phyloP scores from a whole-genome alignment of 495 filamentous ascomycete genomes.

The Cercophora samala region DNA sequence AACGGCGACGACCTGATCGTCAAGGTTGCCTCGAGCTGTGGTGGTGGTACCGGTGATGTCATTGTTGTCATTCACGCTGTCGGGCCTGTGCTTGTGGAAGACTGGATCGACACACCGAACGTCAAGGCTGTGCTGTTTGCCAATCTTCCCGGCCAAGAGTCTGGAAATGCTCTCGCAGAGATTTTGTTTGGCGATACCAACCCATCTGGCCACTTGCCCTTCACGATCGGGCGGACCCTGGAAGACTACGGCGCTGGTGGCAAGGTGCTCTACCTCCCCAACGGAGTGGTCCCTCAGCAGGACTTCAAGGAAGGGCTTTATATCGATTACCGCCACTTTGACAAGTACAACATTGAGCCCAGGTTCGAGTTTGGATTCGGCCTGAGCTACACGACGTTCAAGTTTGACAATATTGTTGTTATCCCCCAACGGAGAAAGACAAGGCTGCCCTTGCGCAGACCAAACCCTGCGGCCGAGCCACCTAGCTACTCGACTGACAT shows the following conservation, averaged over 20 bases:
- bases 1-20: conserved; percentile 70
- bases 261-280: conserved; percentile 70
- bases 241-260: conserved; percentile 80
- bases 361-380: conserved; percentile 79
- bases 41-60: conserved; percentile 58
- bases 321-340: conserved; percentile 90
- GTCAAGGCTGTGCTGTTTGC: conserved; percentile 82
- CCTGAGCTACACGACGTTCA: conserved; percentile 76
- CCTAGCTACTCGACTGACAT: conserved; percentile 57
- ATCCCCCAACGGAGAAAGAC: conserved; percentile 54
- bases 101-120: conserved; percentile 75
- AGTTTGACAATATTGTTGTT: conserved; percentile 59
- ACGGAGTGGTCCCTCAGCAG: conserved; percentile 74
- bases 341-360: conserved; percentile 63
- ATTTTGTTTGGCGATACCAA: conserved; percentile 82
- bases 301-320: conserved; percentile 80
- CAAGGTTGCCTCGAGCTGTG: conserved; percentile 67
- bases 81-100: conserved; percentile 79
- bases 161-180: conserved; percentile 78
- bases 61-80: conserved; percentile 89
- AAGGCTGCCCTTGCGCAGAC: conserved; percentile 58
- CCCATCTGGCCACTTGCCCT: conserved; percentile 83
- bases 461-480: conserved; percentile 53
- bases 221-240: conserved; percentile 78
- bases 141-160: conserved; percentile 87